phyloP scores from a whole-genome alignment of 768 basidiomycete species.

The Trametes cingulata region DNA sequence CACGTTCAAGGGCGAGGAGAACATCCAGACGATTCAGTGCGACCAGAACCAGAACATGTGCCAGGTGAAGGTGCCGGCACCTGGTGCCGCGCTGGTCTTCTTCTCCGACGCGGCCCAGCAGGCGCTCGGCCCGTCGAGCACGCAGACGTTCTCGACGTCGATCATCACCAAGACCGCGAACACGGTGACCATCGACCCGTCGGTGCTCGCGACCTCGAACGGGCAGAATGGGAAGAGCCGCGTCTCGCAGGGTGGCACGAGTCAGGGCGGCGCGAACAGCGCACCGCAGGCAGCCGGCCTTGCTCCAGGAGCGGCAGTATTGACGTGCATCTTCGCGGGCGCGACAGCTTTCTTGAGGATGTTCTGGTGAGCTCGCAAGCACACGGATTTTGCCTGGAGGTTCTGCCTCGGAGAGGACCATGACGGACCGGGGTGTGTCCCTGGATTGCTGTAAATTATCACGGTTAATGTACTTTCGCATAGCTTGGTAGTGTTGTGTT shows the following conservation, averaged over 20 bases:
- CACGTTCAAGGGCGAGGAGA: constrained; percentile 34
- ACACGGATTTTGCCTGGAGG: neutral
- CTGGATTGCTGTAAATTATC: constrained; percentile 1
- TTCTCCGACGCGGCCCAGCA: constrained; percentile 45
- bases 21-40: constrained; percentile 39
- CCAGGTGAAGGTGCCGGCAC: constrained; percentile 62
- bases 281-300: constrained; percentile 17
- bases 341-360: constrained; percentile 12
- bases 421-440: neutral
- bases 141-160: constrained; percentile 56
- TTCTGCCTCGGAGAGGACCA: neutral
- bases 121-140: constrained; percentile 37
- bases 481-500: neutral
- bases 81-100: constrained; percentile 76
- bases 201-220: constrained; percentile 52
- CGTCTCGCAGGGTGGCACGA: constrained; percentile 32
- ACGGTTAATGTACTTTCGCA: constrained; percentile 8
- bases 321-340: constrained; percentile 20
- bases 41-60: constrained; percentile 50
- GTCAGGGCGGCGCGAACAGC: constrained; percentile 27
- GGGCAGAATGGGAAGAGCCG: constrained; percentile 43
- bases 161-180: constrained; percentile 52
- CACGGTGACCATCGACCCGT: constrained; percentile 55
- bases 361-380: constrained; percentile 14
- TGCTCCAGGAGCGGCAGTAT: constrained; percentile 19